These are phyloP conservation scores for Macrotyloma uniflorum DNA, from an alignment of 306 rosid genomes.

Conservation along the genomic window DNA sequence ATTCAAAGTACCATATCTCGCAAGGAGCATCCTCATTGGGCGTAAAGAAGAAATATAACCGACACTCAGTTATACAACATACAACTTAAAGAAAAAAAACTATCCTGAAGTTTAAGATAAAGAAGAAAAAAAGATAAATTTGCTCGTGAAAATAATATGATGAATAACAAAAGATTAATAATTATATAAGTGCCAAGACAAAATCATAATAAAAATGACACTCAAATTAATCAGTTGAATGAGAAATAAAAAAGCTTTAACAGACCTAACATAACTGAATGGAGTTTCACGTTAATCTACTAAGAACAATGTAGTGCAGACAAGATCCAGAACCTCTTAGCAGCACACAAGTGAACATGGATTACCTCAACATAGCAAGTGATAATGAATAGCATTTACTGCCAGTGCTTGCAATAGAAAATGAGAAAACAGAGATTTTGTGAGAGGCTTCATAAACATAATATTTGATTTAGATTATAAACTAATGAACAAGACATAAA, in stretches of 20 bases:
- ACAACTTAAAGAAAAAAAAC: neutral
- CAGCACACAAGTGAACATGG: neutral
- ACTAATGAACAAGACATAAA: neutral
- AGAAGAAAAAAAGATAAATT: neutral
- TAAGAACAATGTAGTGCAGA: neutral
- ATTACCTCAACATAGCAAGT: neutral
- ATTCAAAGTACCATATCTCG: slow-evolving; percentile 20
- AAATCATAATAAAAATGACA: neutral
- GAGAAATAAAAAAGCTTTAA: neutral
- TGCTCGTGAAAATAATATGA: neutral
- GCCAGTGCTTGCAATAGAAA: neutral
- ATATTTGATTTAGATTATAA: neutral
- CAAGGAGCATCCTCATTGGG: slow-evolving; percentile 42
- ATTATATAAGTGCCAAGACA: neutral
- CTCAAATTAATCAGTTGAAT: neutral
- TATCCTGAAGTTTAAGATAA: neutral
- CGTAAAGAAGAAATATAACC: neutral
- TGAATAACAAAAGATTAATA: neutral
- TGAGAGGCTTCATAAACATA: neutral
- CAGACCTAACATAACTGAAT: neutral
- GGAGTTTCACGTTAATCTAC: neutral
- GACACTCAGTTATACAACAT: neutral
- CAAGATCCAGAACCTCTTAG: neutral
- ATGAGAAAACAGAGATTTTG: neutral
- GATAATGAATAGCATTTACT: neutral